Evolutionary conservation across 2,329 filamentous ascomycete species (phyloP).

Genomic region (Ascochyta pisi): DNA sequence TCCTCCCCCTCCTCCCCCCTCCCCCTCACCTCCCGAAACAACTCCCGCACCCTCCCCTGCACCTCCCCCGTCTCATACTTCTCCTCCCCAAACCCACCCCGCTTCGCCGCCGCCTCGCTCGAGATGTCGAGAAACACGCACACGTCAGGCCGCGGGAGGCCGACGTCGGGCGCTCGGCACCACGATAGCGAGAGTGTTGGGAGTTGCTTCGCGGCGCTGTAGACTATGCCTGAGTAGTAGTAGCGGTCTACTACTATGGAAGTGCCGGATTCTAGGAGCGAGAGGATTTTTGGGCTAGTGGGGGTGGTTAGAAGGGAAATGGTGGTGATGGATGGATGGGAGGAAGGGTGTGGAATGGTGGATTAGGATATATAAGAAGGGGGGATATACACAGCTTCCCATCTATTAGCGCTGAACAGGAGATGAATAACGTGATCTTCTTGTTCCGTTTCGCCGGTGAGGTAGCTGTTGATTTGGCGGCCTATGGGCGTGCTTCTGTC

Average conservation of each 20-base stretch:
- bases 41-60: slow-evolving; percentile 77
- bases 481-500: slow-evolving; percentile 86
- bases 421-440: slow-evolving; percentile 91
- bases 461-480: slow-evolving; percentile 83
- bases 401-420: slow-evolving; percentile 88
- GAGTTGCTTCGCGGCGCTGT: slow-evolving; percentile 86
- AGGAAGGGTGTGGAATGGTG: background rate
- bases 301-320: background rate
- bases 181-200: slow-evolving; percentile 73
- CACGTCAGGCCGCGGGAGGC: slow-evolving; percentile 84
- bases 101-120: slow-evolving; percentile 71
- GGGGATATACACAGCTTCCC: slow-evolving; percentile 66
- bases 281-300: slow-evolving; percentile 33
- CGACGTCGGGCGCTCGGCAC: slow-evolving; percentile 84
- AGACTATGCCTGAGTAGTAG: slow-evolving; percentile 93
- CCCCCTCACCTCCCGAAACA: slow-evolving; percentile 68
- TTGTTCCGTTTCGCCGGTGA: slow-evolving; percentile 73
- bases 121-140: slow-evolving; percentile 87
- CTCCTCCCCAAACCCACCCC: slow-evolving; percentile 90
- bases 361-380: background rate
- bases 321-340: too few relatives aligned
- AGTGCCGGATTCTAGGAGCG: slow-evolving; percentile 66
- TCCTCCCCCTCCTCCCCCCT: slow-evolving; percentile 57
- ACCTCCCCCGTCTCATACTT: slow-evolving; percentile 85
- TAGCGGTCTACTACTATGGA: slow-evolving; percentile 90